A percentile compares a stretch with the other conserved stretches of the same genome.
Evolutionary conservation across 2,329 filamentous ascomycete genomes (phyloP).

Genomic region (Drechslerella dactyloides): DNA sequence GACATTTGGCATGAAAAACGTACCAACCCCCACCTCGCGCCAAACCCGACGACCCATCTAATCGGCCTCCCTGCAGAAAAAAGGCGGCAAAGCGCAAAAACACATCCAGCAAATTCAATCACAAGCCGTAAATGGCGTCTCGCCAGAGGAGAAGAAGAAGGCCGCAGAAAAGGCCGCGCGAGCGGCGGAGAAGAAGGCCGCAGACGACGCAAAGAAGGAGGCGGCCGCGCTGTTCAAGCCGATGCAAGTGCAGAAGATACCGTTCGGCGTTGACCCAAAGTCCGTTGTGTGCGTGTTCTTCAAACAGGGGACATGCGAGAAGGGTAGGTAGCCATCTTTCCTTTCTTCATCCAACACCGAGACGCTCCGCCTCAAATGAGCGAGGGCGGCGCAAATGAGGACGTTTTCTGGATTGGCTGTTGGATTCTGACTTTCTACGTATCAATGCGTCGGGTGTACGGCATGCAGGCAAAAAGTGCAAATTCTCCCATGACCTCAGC

Average conservation of each 20-base stretch:
- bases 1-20: slow-evolving; percentile 99
- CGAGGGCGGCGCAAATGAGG: background rate
- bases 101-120: slow-evolving; percentile 83
- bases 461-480: slow-evolving; percentile 77
- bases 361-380: background rate
- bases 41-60: slow-evolving; percentile 10
- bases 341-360: background rate
- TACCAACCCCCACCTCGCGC: slow-evolving; percentile 55
- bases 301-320: slow-evolving; percentile 97
- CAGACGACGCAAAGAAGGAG: slow-evolving; percentile 82
- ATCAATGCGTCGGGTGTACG: too few relatives aligned
- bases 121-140: slow-evolving; percentile 75
- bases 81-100: slow-evolving; percentile 86
- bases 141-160: slow-evolving; percentile 85
- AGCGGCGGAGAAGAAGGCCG: slow-evolving; percentile 88
- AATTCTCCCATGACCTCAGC: slow-evolving; percentile 90
- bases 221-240: slow-evolving; percentile 84
- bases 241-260: slow-evolving; percentile 94
- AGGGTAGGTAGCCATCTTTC: slow-evolving; percentile 62
- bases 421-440: too few relatives aligned
- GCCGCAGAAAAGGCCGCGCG: slow-evolving; percentile 70
- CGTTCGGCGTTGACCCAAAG: slow-evolving; percentile 97
- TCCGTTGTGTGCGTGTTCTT: slow-evolving; percentile 95
- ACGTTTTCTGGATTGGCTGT: background rate
- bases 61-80: slow-evolving; percentile 67